A percentile compares a stretch with the other conserved stretches of the same genome.
Conservation (phyloP, 2,329 filamentous ascomycete species). For the Coniochaeta hoffmannii region DNA sequence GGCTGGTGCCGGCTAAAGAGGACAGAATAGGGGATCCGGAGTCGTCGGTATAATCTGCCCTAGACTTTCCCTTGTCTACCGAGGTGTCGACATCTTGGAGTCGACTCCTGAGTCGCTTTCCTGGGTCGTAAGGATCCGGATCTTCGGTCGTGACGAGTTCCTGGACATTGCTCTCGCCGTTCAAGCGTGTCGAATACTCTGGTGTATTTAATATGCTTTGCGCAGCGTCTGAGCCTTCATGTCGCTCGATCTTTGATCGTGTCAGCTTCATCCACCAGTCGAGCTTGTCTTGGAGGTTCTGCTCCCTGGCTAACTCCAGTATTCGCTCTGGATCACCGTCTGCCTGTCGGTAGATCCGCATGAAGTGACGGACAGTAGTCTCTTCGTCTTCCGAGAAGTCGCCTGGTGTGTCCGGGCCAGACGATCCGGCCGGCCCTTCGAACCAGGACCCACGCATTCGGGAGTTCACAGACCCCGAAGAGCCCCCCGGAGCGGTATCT, state of each 20-base stretch:
- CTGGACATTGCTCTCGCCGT: background rate
- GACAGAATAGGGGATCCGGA: background rate
- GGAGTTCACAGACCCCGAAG: background rate
- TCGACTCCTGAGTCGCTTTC: background rate
- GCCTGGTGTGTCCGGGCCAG: background rate
- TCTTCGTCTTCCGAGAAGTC: constrained; percentile 6
- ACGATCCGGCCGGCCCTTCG: background rate
- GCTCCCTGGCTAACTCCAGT: constrained; percentile 52
- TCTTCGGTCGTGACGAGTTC: background rate
- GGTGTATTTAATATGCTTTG: background rate
- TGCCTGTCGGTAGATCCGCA: constrained; percentile 51
- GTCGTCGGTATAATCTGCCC: constrained; percentile 4
- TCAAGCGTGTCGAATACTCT: background rate
- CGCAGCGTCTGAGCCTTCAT: constrained; percentile 1
- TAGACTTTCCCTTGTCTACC: constrained; percentile 4
- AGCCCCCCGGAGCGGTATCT: background rate
- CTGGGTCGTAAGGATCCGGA: background rate
- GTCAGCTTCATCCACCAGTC: constrained; percentile 52
- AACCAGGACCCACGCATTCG: background rate
- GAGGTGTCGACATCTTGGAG: constrained; percentile 7
- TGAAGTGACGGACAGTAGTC: constrained; percentile 23
- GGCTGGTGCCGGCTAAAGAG: constrained; percentile 10
- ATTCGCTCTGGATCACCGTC: constrained; percentile 53
- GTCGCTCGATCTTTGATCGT: constrained; percentile 22
- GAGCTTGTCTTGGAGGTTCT: constrained; percentile 51